A percentile compares a stretch with the other conserved stretches of the same genome.
These are phyloP conservation scores for Parietaria judaica DNA, from an alignment of 306 rosid genomes.

Conservation along the genomic window DNA sequence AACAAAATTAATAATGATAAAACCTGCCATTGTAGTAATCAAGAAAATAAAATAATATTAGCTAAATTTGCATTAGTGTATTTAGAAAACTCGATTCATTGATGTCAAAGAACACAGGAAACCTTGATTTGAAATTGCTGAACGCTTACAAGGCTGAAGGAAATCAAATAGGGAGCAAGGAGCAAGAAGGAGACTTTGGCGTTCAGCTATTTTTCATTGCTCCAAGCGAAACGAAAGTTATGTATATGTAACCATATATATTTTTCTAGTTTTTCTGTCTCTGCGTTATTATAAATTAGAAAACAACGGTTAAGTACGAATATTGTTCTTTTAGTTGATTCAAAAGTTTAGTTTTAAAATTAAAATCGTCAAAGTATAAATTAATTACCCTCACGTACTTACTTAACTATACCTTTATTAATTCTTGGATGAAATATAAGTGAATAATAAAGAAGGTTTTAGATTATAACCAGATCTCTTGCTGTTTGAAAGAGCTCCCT, in stretches of 20 bases:
- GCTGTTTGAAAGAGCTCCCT: conserved; percentile 97
- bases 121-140: no score
- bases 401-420: not conserved
- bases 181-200: no score
- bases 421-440: conserved; percentile 3
- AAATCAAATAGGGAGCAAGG: no score
- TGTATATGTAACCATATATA: not conserved
- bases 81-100: no score
- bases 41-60: not conserved
- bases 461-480: conserved; percentile 81
- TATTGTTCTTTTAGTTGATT: not conserved
- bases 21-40: no score
- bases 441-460: conserved; percentile 19
- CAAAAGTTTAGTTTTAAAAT: not conserved
- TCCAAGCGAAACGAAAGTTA: no score
- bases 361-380: not conserved
- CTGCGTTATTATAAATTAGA: not conserved
- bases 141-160: no score
- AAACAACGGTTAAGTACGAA: not conserved
- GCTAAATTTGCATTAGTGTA: no score
- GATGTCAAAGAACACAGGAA: no score
- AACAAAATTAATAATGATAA: not conserved
- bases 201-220: no score
- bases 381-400: not conserved
- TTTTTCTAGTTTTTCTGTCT: not conserved